phyloP scores from a whole-genome alignment of 73 alveolate genomes.

The Paramecium caudatum region DNA sequence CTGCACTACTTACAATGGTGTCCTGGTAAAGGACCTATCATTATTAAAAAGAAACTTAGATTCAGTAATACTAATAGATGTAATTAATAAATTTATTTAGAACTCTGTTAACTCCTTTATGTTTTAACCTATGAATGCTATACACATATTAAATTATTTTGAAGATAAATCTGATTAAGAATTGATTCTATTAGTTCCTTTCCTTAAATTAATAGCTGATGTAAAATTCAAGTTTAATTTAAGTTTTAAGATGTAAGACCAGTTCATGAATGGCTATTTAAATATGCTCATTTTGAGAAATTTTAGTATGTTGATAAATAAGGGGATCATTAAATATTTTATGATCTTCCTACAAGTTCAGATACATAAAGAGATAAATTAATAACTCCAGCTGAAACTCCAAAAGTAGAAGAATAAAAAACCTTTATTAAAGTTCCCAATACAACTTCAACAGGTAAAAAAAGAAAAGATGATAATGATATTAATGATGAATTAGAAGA shows the following conservation, averaged over 20 bases:
- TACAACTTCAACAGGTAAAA: background rate
- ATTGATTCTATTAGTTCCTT: slow-evolving; percentile 44
- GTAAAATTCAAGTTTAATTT: background rate
- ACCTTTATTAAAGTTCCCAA: background rate
- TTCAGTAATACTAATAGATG: slow-evolving; percentile 88
- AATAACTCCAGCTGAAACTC: background rate
- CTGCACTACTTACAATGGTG: slow-evolving; percentile 86
- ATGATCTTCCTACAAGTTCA: slow-evolving; percentile 17
- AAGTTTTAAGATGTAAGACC: slow-evolving; percentile 61
- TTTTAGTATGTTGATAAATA: slow-evolving; percentile 1
- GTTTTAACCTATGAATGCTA: slow-evolving; percentile 75
- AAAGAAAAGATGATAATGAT: background rate
- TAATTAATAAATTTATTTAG: background rate
- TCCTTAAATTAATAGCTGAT: slow-evolving; percentile 33
- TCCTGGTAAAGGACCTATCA: slow-evolving; percentile 90
- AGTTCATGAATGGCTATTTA: slow-evolving; percentile 67
- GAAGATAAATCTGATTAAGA: slow-evolving; percentile 74
- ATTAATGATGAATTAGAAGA: slow-evolving; percentile 30
- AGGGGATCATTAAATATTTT: background rate
- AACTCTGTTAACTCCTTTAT: slow-evolving; percentile 66
- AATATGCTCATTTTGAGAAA: slow-evolving; percentile 54
- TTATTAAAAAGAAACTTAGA: slow-evolving; percentile 84
- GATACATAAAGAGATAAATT: slow-evolving; percentile 27
- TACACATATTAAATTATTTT: slow-evolving; percentile 58
- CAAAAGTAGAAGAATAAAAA: slow-evolving; percentile 37